Evolutionary conservation across 108 stramenopile species (phyloP), one percentile per base, ranked within the genome.

Genomic region (Pseudonitzschia multiseries): DNA sequence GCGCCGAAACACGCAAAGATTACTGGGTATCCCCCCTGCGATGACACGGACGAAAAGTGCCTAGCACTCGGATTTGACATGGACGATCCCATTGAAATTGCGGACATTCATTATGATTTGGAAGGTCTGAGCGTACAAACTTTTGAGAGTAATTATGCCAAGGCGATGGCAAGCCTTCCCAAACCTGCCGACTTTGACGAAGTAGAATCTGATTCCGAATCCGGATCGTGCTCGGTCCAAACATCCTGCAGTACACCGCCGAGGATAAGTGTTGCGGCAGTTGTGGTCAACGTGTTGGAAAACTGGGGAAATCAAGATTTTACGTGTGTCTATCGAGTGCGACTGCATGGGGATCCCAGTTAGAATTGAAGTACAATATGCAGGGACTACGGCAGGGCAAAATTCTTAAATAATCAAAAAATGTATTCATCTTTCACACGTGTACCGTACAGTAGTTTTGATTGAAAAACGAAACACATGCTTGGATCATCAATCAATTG

Each of bases 241-340:
- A 33, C 56, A 21, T 71, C 78, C 22, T 82, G 83, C 65, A 76
- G 68, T 46, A 66, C 70, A n/a, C 73, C 72, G 33, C 57, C 71
- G 14, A 73, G 29, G 33, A 48, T 67, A 57, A 46, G 65, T 50
- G 64, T 72, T 32, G 71, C 81, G 0, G 78, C 78, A 29, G 28
- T 94, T 24, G 83, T 78, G 3, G 57, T 94, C 42, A 76, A 85
- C 32, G 71, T 94, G 27, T 59, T 86, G 29, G 88, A 87, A 13
- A 94, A 94, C 63, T 88, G 86, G 80, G 93, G 93, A 46, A 88
- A 88, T 68, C 20, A 62, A 12, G 87, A 89, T 20, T 90, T 81
- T 69, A 94, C 93, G 12, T 94, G 90, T 69, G 56, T 94, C 17
- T 94, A 94, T 78, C 87, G 89, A 70, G 67, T 90, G 24, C 87